Evolutionary conservation across 257 asterid species (phyloP).

Genomic region (Nicotiana tabacum): DNA sequence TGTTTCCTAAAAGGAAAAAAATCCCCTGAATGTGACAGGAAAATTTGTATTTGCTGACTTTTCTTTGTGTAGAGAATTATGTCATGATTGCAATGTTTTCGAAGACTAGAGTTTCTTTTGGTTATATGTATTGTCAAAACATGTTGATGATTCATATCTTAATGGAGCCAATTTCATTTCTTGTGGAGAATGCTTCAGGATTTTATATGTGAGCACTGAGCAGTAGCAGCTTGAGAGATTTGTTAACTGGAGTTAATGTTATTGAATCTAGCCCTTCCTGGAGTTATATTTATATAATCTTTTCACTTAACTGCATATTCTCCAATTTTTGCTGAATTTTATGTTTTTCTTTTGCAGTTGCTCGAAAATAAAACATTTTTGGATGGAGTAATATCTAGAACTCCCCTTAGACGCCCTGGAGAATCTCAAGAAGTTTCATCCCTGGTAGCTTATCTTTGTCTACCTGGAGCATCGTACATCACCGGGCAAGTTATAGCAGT

Average conservation of each 20-base stretch:
- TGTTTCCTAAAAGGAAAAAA: neutral
- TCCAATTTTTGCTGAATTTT: neutral
- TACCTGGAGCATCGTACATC: constrained; percentile 79
- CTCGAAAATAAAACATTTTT: constrained; percentile 57
- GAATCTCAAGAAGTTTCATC: constrained; percentile 79
- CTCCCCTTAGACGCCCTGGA: constrained; percentile 77
- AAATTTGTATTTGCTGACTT: neutral
- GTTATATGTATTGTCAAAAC: neutral
- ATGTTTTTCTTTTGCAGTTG: constrained; percentile 40
- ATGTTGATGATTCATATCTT: neutral
- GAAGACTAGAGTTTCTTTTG: neutral
- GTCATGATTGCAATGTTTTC: neutral
- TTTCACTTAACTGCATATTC: neutral
- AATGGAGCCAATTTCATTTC: neutral
- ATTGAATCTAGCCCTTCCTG: neutral
- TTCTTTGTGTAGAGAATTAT: neutral
- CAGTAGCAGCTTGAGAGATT: neutral
- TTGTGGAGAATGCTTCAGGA: neutral
- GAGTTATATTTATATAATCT: neutral
- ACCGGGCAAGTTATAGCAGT: constrained; percentile 76
- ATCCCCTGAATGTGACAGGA: neutral
- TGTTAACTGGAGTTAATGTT: neutral
- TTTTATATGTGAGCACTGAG: neutral
- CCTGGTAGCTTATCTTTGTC: constrained; percentile 78
- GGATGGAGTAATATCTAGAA: constrained; percentile 49